Evolutionary conservation across 2,329 filamentous ascomycete genomes (phyloP), one percentile per base, ranked within the genome.

Genomic region (Aspergillus brasiliensis): DNA sequence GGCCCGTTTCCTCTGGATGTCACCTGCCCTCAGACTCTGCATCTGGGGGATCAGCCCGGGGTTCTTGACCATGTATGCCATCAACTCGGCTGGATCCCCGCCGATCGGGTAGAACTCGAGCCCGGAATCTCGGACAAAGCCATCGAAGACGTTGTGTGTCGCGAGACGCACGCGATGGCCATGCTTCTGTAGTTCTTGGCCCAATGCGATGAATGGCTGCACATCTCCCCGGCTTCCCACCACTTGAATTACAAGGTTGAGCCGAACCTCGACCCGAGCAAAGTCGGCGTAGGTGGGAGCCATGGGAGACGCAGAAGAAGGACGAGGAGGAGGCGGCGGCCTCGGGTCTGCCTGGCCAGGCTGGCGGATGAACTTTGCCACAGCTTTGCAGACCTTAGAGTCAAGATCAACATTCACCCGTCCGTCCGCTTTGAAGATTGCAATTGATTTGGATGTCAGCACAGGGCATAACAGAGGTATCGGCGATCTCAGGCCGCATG

Each of bases 151-250:
- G 3, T 75, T 66, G 66, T 86, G 84, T 1, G 84, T 87, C 28
- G 83, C 84, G 13, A 86, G 73, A 4, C 84, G 80, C 3, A 87
- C 82, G 10, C 84, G 79, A 65, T 86, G 84, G 3, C 81, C 80
- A 57, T 82, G 76, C 3, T 74, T 69, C 62, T 82, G 77, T 0
- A 86, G 67, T 10, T 80, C 77, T 34, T 77, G 79, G 0, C 82
- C 85, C 0, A 87, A 74, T 0, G 84, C 82, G 52, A 87, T 74
- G 56, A 87, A 87, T 0, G 84, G 84, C 59, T 87, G 84, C 0
- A 85, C 81, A 67, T 85, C 83, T 8, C 83, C 83, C 15, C 3
- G 84, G 80, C 65, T 87, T 80, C 25, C 85, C 76, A 85, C 82
- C 2, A 84, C 80, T 58, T 84, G 83, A 57, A 84, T 83, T 6